These are phyloP conservation scores for Fusarium anthophilum DNA, from an alignment of 2,329 filamentous ascomycete species.

Conservation along the genomic window DNA sequence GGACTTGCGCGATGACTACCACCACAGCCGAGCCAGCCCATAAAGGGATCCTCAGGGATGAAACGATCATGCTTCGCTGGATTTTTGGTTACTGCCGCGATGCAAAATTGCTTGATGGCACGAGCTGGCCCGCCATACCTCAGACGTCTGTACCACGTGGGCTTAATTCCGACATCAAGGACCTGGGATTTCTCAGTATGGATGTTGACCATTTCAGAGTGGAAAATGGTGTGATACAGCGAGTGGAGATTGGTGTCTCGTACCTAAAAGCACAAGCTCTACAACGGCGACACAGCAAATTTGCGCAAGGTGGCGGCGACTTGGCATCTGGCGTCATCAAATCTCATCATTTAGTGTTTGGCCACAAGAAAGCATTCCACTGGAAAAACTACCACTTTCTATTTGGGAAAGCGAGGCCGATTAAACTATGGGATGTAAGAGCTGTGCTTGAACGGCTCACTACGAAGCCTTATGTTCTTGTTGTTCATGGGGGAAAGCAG, in stretches of 20 bases:
- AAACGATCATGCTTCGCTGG: slow-evolving; percentile 18
- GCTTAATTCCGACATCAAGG: background rate
- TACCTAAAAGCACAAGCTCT: slow-evolving; percentile 10
- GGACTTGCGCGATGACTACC: background rate
- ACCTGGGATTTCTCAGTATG: slow-evolving; percentile 20
- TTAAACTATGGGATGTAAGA: background rate
- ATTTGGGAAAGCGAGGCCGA: slow-evolving; percentile 7
- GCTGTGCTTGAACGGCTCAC: background rate
- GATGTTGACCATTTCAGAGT: slow-evolving; percentile 18
- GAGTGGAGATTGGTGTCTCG: slow-evolving; percentile 15
- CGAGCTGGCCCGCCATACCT: slow-evolving; percentile 1
- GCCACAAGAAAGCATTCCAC: background rate
- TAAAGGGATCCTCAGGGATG: slow-evolving; percentile 27
- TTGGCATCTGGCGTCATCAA: background rate
- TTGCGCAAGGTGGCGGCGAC: background rate
- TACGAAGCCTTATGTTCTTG: rapidly evolving
- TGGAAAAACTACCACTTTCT: background rate
- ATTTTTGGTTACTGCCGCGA: slow-evolving; percentile 16
- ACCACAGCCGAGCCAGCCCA: slow-evolving; percentile 3
- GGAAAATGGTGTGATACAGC: slow-evolving; percentile 8
- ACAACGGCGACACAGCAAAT: background rate
- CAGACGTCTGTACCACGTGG: background rate
- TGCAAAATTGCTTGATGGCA: background rate
- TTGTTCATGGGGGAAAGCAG: rapidly evolving
- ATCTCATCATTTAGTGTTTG: slow-evolving; percentile 12